Base-by-base conservation (phyloP, 257 asterid genomes). In the Solanum tarapatanum region DNA sequence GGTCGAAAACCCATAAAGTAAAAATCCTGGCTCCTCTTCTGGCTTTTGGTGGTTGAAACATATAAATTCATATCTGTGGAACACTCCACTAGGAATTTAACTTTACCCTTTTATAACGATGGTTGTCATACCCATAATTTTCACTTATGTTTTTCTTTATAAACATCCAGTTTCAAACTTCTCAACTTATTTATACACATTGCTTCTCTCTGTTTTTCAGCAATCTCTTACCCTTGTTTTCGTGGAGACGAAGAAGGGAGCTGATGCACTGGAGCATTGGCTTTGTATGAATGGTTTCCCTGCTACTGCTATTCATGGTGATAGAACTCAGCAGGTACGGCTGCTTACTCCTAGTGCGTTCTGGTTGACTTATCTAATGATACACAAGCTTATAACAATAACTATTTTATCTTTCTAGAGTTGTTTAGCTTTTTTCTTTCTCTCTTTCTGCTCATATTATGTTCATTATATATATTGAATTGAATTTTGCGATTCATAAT, bases 221-320 rank as follows among this genome's bases (percentile, higher is more conserved):
- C 99, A 94, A 90, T 88, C 98, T 69, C 98, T 96, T 90, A 95
- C 99, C 51, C 90, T 95, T 80, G 96, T 96, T 85, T 96, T 96
- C 85, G 98, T 96, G 88, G 98, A 96, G 95, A 96, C 99, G 21
- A 96, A 96, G 92, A 96, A 95, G 88, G 98, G 99, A 73, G 99
- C 99, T 21, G 99, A 96, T 92, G 91, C 98, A 5, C 94, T 96
- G 75, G 99, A 96, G 89, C 95, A 96, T 90, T 96, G 99, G 99
- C 96, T 96, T 55, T 93, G 93, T 89, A 76, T 92, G 75, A 96
- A 95, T 89, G 95, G 95, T 83, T 95, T 95, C 86, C 98, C 98
- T 73, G 99, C 98, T 88, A 91, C 98, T 82, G 92, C 98, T 55
- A 96, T 96, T 87, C 99, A 96, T 88, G 99, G 99, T 77, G 99